Percentiles rank a stretch among this genome's conserved stretches.
These are phyloP conservation scores for Botrytis cinerea DNA, from an alignment of 2,329 filamentous ascomycete genomes.

Conservation along the genomic window DNA sequence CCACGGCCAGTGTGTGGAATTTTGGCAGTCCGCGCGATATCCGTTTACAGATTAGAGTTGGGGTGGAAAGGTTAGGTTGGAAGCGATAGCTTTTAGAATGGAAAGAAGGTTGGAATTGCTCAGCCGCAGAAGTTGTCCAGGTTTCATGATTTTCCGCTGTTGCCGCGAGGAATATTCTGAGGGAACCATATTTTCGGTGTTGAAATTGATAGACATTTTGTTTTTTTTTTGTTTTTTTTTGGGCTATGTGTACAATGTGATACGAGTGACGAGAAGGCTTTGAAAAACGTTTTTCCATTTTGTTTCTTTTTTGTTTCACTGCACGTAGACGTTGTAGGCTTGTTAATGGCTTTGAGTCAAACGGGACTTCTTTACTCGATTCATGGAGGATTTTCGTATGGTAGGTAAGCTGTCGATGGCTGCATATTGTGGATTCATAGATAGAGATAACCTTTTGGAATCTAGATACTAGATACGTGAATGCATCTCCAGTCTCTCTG, in stretches of 20 bases:
- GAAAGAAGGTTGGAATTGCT: neutral
- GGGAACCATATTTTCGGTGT: neutral
- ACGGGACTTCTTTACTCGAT: slow-evolving; percentile 9
- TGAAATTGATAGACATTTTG: neutral
- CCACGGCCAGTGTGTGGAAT: neutral
- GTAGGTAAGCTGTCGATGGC: neutral
- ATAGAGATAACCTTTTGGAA: neutral
- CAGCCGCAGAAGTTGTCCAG: neutral
- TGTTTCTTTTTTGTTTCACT: neutral
- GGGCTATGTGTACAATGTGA: neutral
- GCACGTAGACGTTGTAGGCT: neutral
- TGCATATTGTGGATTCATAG: neutral
- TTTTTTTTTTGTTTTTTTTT: too few species aligned
- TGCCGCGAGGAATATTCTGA: slow-evolving; percentile 6
- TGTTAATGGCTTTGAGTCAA: neutral
- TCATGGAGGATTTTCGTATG: neutral
- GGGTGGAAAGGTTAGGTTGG: neutral
- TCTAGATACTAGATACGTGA: neutral
- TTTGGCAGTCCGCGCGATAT: neutral
- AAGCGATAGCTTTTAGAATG: neutral
- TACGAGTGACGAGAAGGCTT: neutral
- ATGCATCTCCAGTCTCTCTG: neutral
- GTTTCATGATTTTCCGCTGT: slow-evolving; percentile 2
- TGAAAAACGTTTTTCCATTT: neutral
- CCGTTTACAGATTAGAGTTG: neutral